phyloP scores from a whole-genome alignment of 2,329 filamentous ascomycete species.

The Colletotrichum agaves region DNA sequence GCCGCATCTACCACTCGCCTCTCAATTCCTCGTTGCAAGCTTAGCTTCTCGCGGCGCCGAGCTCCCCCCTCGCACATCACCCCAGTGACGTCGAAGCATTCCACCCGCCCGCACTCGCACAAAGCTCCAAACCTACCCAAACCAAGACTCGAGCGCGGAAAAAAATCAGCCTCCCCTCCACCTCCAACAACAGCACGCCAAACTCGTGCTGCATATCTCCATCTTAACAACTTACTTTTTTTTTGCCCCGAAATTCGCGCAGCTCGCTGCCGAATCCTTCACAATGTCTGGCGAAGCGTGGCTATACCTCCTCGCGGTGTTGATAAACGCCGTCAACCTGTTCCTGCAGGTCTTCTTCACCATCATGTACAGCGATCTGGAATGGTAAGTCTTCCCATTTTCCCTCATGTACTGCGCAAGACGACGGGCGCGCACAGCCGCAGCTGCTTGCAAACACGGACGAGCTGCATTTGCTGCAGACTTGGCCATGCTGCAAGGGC shows the following conservation, averaged over 20 bases:
- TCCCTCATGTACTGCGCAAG: neutral
- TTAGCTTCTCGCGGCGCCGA: conserved; percentile 22
- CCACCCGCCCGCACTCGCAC: conserved; percentile 29
- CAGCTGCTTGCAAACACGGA: conserved; percentile 3
- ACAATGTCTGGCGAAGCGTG: conserved; percentile 97
- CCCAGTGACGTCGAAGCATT: conserved; percentile 36
- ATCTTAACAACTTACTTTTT: conserved; percentile 7
- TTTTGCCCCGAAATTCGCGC: conserved; percentile 23
- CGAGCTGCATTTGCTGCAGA: conserved; percentile 4
- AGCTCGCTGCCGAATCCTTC: conserved; percentile 39
- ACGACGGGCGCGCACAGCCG: neutral
- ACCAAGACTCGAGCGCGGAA: conserved; percentile 22
- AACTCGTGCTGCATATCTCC: neutral
- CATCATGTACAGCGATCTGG: conserved; percentile 99
- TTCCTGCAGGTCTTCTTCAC: conserved; percentile 99
- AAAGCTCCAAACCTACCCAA: conserved; percentile 14
- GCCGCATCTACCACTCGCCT: conserved; percentile 13
- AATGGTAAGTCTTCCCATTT: conserved; percentile 78
- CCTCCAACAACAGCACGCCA: conserved; percentile 24
- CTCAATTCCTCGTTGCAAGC: conserved; percentile 14
- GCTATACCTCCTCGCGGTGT: conserved; percentile 96
- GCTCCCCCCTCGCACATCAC: conserved; percentile 32
- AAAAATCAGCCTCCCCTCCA: conserved; percentile 13
- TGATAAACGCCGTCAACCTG: conserved; percentile 99
- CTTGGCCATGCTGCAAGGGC: conserved; percentile 3